These are phyloP conservation scores for Magnaporthiopsis incrustans DNA, from an alignment of 2,329 filamentous ascomycete genomes.

Conservation along the genomic window DNA sequence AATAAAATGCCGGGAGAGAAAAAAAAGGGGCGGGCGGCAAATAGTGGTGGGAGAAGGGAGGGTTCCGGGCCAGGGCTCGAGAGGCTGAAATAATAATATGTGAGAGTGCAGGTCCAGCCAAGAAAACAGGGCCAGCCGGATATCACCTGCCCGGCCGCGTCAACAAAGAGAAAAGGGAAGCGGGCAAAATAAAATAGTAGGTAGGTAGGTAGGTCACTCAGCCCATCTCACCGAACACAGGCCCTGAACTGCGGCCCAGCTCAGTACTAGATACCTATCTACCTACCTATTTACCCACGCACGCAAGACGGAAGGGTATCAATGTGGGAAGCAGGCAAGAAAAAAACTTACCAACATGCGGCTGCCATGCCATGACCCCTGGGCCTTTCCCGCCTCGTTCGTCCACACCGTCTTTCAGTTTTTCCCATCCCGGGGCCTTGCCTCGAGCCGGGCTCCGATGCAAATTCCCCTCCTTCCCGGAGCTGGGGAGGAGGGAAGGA, in stretches of 20 bases:
- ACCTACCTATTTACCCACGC: not conserved
- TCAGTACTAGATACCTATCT: not conserved
- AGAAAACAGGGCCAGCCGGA: not conserved
- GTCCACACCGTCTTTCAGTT: not conserved
- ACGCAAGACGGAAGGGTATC: not conserved
- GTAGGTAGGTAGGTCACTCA: not conserved
- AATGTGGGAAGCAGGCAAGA: not conserved
- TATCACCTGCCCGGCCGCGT: not conserved
- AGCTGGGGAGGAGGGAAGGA: not conserved
- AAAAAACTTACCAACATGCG: not conserved
- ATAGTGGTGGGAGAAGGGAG: not conserved
- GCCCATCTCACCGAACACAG: not conserved
- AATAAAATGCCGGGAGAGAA: not conserved
- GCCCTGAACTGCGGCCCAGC: not conserved
- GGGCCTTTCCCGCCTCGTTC: not conserved
- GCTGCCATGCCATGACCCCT: not conserved
- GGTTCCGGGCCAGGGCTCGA: not conserved
- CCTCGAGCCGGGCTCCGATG: not conserved
- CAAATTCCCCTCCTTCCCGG: not conserved
- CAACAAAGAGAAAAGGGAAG: not conserved
- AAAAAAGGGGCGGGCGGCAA: not conserved
- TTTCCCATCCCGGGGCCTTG: not conserved
- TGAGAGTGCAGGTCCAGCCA: not conserved
- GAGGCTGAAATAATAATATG: not conserved
- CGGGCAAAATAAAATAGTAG: not conserved